phyloP scores from a whole-genome alignment of 2,329 filamentous ascomycete genomes.

The Monilinia polystroma region DNA sequence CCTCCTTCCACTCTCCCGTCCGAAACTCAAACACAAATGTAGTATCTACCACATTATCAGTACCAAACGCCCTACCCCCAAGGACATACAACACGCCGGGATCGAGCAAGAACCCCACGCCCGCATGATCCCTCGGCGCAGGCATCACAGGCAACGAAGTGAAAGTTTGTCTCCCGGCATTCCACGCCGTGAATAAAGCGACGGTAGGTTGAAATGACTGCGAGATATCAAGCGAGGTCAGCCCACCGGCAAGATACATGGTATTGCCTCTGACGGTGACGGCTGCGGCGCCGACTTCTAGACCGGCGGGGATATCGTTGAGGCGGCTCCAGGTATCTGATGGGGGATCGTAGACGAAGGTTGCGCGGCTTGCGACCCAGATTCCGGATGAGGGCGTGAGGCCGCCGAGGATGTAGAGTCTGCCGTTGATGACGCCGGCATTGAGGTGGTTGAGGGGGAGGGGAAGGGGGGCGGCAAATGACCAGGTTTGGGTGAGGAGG shows the following conservation, averaged over 20 bases:
- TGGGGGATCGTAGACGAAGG: constrained; percentile 25
- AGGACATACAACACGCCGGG: constrained; percentile 42
- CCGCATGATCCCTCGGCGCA: constrained; percentile 42
- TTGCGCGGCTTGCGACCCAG: constrained; percentile 24
- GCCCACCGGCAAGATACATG: constrained; percentile 45
- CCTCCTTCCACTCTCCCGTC: constrained; percentile 33
- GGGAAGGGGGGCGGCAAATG: neutral
- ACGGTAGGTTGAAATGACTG: neutral
- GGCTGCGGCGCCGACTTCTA: constrained; percentile 40
- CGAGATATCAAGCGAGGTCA: constrained; percentile 29
- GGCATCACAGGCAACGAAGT: constrained; percentile 40
- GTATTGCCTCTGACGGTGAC: constrained; percentile 38
- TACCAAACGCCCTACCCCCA: constrained; percentile 31
- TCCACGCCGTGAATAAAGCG: constrained; percentile 37
- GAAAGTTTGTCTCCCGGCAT: constrained; percentile 38
- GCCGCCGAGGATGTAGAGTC: neutral
- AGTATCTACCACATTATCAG: constrained; percentile 40
- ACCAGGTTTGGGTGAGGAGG: neutral
- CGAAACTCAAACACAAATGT: constrained; percentile 42
- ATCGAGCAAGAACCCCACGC: constrained; percentile 9
- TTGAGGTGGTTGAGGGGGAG: neutral
- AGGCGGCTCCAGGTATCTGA: constrained; percentile 8
- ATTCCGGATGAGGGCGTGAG: neutral
- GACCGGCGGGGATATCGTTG: constrained; percentile 32
- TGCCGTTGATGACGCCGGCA: neutral